Evolutionary conservation across 768 basidiomycete genomes (phyloP), one percentile per base, ranked within the genome.

Genomic region (Lentinus tigrinus): DNA sequence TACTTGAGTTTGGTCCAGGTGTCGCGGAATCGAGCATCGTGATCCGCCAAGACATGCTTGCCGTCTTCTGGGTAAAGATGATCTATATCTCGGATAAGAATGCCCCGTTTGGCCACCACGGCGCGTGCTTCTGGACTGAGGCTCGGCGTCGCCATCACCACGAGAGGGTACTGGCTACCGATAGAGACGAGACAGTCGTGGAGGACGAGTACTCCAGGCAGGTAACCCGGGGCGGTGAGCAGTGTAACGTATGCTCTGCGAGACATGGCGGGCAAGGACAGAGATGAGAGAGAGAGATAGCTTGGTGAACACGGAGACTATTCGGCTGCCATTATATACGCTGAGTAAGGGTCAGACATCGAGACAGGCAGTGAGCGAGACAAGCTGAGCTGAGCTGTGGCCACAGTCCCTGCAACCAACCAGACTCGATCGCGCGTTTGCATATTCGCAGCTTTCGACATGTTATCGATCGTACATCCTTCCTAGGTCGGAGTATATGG

Each of bases 191-290:
- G 76, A 31, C 79, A 78, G 21, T 78, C 71, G 52, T 85, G 72
- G 7, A 89, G 68, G 3, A 85, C 80, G 28, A 89, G 72, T 28
- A 82, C 72, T 10, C 84, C 86, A 56, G 80, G 72, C 26, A 88
- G 73, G 68, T 88, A 88, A 46, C 70, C 72, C 16, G 74, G 70
- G 61, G 83, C 85, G 39, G 94, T 94, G 65, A 95, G 77, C 55
- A 96, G 76, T 16, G 92, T 93, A 28, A 82, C 85, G 76, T 85
- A 97, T 14, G 87, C 91, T 52, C 73, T 78, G 52, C 46, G 58
- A 26, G 57, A 43, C 65, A 65, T 68, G 46, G n/a, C 61, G 56
- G 48, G 2, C 13, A 23, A 24, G 8, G 43, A 17, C 37, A 26
- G 19, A 17, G 46, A 54, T 24, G 37, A 52, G 4, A 28, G 44